Evolutionary conservation across 306 rosid genomes (phyloP), one percentile per base, ranked within the genome.

Genomic region (Glycine tomentella): DNA sequence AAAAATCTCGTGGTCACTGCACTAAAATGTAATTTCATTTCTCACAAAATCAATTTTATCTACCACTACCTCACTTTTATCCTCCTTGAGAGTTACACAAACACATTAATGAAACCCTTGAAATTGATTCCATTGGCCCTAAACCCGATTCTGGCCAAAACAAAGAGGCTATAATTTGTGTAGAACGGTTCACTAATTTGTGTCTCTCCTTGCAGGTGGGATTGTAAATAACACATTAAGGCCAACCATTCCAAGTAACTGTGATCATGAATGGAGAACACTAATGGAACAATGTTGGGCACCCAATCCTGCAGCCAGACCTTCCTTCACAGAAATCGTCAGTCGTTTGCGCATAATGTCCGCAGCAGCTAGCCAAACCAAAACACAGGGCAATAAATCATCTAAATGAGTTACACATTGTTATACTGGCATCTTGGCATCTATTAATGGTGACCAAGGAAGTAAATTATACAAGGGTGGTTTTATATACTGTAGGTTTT

Each of bases 281-380:
- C 85, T 94, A 62, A 94, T 94, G 98, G 98, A 94, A 80, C 88
- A 90, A 71, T 94, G 98, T 73, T 94, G 98, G 98, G 89, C 97
- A 7, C 92, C 97, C 1, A 90, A 94, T 77, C 98, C 97, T 57
- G 55, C 81, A 49, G 90, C 15, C 58, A 90, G 98, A 50, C 98
- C 98, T 56, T 88, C 95, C 51, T 94, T 94, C 85, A 87, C 98
- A 0, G 95, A 94, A 77, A 94, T 94, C 4, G 91, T 97, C 12
- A 78, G 88, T 75, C 90, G 91, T 14, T 77, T 94, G 86, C 92
- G 94, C 40, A 86, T 83, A 56, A 94, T 94, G 98, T 86, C 98
- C 4, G 87, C 91, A 8, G 85, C 90, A 10, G 91, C 94, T 75
- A 48, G 86, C 84, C 92, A 85, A 75, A 80, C 90, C 48, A 91